Evolutionary conservation across 2,329 filamentous ascomycete genomes (phyloP).

Genomic region (Neonectria ditissima): DNA sequence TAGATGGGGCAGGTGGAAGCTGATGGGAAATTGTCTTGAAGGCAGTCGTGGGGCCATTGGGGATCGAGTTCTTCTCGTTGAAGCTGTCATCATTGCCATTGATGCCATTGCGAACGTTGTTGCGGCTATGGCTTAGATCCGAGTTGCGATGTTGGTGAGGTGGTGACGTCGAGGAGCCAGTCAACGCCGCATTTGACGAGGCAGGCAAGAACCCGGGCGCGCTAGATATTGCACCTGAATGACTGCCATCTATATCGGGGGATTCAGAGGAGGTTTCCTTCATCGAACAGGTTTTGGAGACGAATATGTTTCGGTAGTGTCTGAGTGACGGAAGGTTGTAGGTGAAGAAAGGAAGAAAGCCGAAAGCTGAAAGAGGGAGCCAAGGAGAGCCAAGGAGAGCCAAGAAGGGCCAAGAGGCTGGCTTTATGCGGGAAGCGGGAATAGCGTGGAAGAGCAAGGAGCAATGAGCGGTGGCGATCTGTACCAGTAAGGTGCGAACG

Average conservation of each 20-base stretch:
- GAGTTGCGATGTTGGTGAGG: conserved; percentile 28
- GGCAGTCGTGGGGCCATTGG: conserved; percentile 22
- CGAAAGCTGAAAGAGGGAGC: not conserved
- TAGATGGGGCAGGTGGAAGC: conserved; percentile 56
- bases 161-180: conserved; percentile 31
- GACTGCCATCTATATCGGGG: conserved; percentile 67
- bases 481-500: conserved; percentile 5
- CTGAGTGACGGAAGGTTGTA: not conserved
- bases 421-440: conserved; percentile 17
- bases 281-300: conserved; percentile 63
- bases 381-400: conserved; percentile 1
- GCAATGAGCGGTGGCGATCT: conserved; percentile 15
- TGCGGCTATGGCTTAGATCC: conserved; percentile 17
- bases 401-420: conserved; percentile 15
- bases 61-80: conserved; percentile 32
- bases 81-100: conserved; percentile 8
- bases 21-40: conserved; percentile 43
- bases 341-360: not conserved
- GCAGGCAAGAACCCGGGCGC: conserved; percentile 61
- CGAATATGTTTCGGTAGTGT: conserved; percentile 4
- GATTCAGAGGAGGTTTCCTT: conserved; percentile 68
- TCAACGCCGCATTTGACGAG: conserved; percentile 32
- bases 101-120: conserved; percentile 20
- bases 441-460: not conserved
- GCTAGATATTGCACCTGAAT: conserved; percentile 66